Base-by-base conservation (phyloP, 2,329 filamentous ascomycete species). In the Arthrobotrys entomopaga region DNA sequence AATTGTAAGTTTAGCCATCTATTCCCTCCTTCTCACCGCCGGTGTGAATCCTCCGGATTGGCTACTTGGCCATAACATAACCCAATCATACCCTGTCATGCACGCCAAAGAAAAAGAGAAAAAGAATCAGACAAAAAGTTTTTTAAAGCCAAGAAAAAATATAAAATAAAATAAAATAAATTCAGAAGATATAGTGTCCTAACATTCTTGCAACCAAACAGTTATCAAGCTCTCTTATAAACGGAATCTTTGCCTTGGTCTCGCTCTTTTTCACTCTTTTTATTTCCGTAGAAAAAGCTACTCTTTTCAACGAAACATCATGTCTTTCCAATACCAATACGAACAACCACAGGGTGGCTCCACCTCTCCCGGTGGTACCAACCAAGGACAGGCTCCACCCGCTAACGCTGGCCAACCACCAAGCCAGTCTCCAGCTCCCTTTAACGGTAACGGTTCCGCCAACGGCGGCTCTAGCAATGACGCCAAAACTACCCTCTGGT, bases 401-500 rank as follows among this genome's bases (percentile, higher is more conserved):
- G 76, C 75, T 49, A 64, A 65, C 24, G 56, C 42, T 40, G 60
- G 58, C 22, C 73, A 76, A 38, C 63, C 67, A 16, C 77, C 76
- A 24, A 78, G 76, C 52, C 77, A 78, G 40, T 79, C 78, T 52
- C 78, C 78, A 26, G 77, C 77, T 50, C 77, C 77, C n/a, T 79
- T 77, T 64, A 77, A 77, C 24, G 77, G 77, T 52, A 78, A 78
- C 53, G 77, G 76, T 22, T 76, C 77, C 64, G 77, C 76, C 19
- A 79, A 78, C 57, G 78, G 78, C 22, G 74, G 65, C 56, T 61
- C 74, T 54, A 53, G 77, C 50, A 78, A 77, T 46, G 77, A 78
- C 53, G 77, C 73, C 59, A 79, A 79, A 77, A 79, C 78, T 13
- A 79, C 78, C 15, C 75, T 79, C 65, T 79, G 78, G 78, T 79